Evolutionary conservation across 345 rosid species (phyloP).

Genomic region (Aegle marmelos): DNA sequence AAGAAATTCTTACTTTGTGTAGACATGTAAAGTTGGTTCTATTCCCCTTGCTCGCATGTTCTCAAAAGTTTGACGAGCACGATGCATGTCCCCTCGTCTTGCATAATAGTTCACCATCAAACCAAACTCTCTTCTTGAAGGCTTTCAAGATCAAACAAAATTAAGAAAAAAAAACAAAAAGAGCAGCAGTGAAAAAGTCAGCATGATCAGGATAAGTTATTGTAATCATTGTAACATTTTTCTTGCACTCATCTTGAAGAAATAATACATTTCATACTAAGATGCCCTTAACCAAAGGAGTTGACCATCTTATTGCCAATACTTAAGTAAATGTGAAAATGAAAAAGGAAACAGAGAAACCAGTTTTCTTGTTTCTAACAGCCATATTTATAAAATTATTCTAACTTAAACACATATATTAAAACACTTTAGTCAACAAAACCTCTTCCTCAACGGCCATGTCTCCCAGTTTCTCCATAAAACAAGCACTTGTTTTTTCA

Average conservation of each 20-base stretch:
- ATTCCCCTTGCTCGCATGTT: conserved; percentile 91
- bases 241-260: not conserved
- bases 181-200: not conserved
- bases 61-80: conserved; percentile 92
- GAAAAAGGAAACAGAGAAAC: too few species aligned
- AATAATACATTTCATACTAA: not conserved
- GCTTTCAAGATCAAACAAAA: conserved; percentile 40
- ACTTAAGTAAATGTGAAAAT: not conserved
- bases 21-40: conserved; percentile 83
- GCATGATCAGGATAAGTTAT: not conserved
- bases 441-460: too few species aligned
- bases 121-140: conserved; percentile 93
- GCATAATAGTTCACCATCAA: conserved; percentile 94
- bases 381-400: too few species aligned
- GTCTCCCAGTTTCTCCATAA: too few species aligned
- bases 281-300: not conserved
- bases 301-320: not conserved
- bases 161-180: not conserved
- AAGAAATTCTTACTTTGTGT: conserved; percentile 59
- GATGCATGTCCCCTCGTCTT: conserved; percentile 92
- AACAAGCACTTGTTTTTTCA: too few species aligned
- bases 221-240: not conserved
- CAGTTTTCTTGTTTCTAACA: too few species aligned
- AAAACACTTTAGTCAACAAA: too few species aligned
- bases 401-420: too few species aligned